A percentile compares a stretch with the other conserved stretches of the same genome.
These are phyloP conservation scores for Euclidium syriacum DNA, from an alignment of 345 rosid genomes.

Conservation along the genomic window DNA sequence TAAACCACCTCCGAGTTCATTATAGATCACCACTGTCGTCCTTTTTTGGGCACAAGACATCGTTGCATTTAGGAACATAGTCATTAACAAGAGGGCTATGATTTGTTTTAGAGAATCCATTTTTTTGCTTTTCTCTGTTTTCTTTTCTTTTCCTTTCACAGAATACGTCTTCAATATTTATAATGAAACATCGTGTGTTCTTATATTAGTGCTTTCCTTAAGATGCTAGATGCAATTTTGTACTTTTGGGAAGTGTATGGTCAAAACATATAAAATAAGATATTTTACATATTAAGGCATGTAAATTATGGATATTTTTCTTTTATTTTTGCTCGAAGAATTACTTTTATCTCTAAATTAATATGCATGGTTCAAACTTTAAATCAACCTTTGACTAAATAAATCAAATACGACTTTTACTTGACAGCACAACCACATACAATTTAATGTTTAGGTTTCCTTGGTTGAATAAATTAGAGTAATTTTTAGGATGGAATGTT, in stretches of 20 bases:
- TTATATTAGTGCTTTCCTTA: background rate
- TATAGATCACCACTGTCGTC: background rate
- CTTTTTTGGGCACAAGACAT: background rate
- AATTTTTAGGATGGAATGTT: too few species aligned
- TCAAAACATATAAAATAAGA: background rate
- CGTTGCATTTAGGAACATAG: background rate
- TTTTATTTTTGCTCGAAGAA: background rate
- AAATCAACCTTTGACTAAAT: background rate
- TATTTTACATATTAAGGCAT: background rate
- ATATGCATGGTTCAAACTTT: background rate
- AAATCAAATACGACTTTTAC: background rate
- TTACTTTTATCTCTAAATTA: background rate
- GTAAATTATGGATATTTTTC: background rate
- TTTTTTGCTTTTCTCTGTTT: background rate
- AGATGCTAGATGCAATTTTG: too few species aligned
- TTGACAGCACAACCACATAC: background rate
- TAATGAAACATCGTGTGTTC: too few species aligned
- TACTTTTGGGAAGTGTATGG: background rate
- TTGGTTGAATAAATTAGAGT: too few species aligned
- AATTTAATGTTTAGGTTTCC: background rate
- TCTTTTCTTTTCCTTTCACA: too few species aligned
- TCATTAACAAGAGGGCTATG: background rate
- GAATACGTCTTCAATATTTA: too few species aligned
- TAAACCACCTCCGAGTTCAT: background rate
- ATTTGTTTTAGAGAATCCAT: background rate